Base-by-base conservation (phyloP, 768 basidiomycete species). In the Lentinus tigrinus region DNA sequence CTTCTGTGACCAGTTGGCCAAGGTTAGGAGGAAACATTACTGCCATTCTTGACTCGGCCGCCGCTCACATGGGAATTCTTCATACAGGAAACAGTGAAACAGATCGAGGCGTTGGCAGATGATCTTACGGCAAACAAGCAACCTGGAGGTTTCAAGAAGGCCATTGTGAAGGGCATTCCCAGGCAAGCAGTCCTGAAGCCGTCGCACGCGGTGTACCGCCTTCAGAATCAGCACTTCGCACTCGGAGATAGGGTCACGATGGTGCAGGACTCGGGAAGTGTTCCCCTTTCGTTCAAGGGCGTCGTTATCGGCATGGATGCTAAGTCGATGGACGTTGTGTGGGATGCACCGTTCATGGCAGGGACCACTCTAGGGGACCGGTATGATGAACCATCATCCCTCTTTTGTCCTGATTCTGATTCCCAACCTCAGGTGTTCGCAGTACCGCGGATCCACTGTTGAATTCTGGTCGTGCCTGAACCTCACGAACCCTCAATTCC, bases 321-420 rank as follows among this genome's bases (percentile, higher is more conserved):
- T 2, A 91, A 88, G 68, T 85, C 89, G 3, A 89, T 98, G 82
- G 97, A 98, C 70, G 89, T 98, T 23, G 82, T 96, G 0, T 98
- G 97, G 92, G 97, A 99, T 70, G 87, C 89, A 23, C 82, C 93
- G 1, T 98, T 99, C 74, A 92, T 99, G 85, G 87, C 93, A 21
- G 97, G 97, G 7, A 80, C 82, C 2, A 97, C 91, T 0, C 76
- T 98, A 11, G 85, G 87, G 3, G 92, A 91, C 66, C 80, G 95
- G 91, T 93, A 65, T 58, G 76, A 69, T 67, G 21, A 19, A 47
- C 28, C 19, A n/a, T 37, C 13, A 8, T 24, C n/a, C 34, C 47
- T 7, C 8, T 16, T 14, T 9, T 23, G 5, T 16, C 26, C 6
- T 11, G 11, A 52, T 36, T n/a, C 21, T 65, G 54, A 63, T 58